Evolutionary conservation across 768 basidiomycete genomes (phyloP).

Genomic region (Auricularia auricula-judae): DNA sequence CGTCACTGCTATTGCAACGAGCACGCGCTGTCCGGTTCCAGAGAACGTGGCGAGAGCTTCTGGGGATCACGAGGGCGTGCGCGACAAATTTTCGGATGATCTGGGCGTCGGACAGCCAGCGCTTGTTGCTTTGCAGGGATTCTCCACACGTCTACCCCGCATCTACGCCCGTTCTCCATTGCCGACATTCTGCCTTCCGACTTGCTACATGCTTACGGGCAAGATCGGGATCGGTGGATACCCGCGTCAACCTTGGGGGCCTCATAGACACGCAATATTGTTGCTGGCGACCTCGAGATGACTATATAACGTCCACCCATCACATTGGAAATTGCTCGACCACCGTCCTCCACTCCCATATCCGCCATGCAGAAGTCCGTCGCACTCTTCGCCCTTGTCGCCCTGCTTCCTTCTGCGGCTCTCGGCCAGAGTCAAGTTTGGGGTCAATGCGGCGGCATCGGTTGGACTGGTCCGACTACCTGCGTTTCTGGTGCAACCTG

Average conservation of each 20-base stretch:
- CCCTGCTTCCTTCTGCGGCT: background rate
- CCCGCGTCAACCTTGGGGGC: background rate
- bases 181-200: background rate
- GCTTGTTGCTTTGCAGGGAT: background rate
- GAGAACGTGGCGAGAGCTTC: no score
- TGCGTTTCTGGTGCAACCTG: constrained; percentile 25
- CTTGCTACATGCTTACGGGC: background rate
- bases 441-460: constrained; percentile 26
- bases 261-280: background rate
- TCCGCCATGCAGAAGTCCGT: background rate
- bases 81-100: background rate
- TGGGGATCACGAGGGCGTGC: background rate
- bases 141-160: background rate
- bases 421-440: constrained; percentile 12
- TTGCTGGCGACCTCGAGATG: background rate
- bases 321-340: background rate
- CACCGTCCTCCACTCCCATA: background rate
- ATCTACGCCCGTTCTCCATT: background rate
- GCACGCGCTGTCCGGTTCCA: no score
- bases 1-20: no score
- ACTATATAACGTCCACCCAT: background rate
- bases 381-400: background rate
- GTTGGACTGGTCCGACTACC: constrained; percentile 23
- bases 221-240: background rate
- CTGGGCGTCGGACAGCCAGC: background rate